Percentiles rank a stretch among this genome's conserved stretches.
phyloP scores from a whole-genome alignment of 2,329 filamentous ascomycete genomes.

The Hypoxylon sp. region DNA sequence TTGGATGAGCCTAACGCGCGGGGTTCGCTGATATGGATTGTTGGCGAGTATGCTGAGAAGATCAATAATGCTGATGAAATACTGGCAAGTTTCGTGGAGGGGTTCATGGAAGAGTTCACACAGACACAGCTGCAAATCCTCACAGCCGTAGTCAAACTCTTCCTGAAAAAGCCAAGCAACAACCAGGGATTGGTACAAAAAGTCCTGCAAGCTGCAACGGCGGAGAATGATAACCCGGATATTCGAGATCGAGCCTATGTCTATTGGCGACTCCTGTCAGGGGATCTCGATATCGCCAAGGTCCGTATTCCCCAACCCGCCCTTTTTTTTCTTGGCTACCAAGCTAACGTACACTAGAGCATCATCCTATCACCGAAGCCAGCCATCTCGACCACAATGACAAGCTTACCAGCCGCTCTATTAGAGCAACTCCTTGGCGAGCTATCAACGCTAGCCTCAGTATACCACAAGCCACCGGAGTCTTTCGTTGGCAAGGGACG shows the following conservation, averaged over 20 bases:
- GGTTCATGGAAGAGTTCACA: slow-evolving; percentile 95
- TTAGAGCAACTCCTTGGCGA: slow-evolving; percentile 92
- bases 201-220: slow-evolving; percentile 91
- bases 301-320: slow-evolving; percentile 58
- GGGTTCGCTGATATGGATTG: slow-evolving; percentile 96
- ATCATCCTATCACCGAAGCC: slow-evolving; percentile 96
- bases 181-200: slow-evolving; percentile 94
- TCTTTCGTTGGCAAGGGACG: slow-evolving; percentile 97
- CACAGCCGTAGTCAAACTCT: slow-evolving; percentile 96
- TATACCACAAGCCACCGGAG: slow-evolving; percentile 98
- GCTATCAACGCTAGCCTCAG: slow-evolving; percentile 93
- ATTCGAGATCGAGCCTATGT: slow-evolving; percentile 97
- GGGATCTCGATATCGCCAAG: slow-evolving; percentile 91
- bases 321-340: slow-evolving; percentile 2
- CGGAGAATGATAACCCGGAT: slow-evolving; percentile 97
- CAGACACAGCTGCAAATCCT: slow-evolving; percentile 99
- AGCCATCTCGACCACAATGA: slow-evolving; percentile 93
- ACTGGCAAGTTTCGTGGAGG: slow-evolving; percentile 89
- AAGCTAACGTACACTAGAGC: slow-evolving; percentile 65
- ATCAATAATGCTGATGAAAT: slow-evolving; percentile 99
- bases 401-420: slow-evolving; percentile 84
- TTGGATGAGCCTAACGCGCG: slow-evolving; percentile 93
- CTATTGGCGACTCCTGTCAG: slow-evolving; percentile 96
- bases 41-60: slow-evolving; percentile 99
- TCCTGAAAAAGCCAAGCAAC: slow-evolving; percentile 95